Evolutionary conservation across 352 stramenopile genomes (phyloP), one percentile per base, ranked within the genome.

Genomic region (Pythium rhizo-oryzae): DNA sequence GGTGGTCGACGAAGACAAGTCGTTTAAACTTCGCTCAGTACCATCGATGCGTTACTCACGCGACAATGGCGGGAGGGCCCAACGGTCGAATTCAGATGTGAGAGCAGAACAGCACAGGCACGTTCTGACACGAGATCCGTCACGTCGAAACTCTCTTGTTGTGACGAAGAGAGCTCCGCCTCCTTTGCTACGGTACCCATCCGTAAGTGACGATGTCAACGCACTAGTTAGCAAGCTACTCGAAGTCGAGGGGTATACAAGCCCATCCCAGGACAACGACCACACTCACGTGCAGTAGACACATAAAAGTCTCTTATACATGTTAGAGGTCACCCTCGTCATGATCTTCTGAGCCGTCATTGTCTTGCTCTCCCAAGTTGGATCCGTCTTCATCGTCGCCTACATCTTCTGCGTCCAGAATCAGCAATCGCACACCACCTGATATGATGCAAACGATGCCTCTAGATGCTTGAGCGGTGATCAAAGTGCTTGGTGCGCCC

Each of bases 361-460:
- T 46, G n/a, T 58, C 50, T 1, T 53, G n/a, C 5, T 43, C 56
- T 1, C n/a, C 35, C 4, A 58, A 51, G 4, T 50, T 9, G 19
- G 49, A 37, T n/a, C 25, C 30, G 18, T 46, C 59, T 15, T 59
- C 60, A 6, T 70, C 69, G 1, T 65, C 59, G 1, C 80, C 69
- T 2, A 67, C 72, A 24, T 93, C 83, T 72, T 91, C 84, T 30
- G 77, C 83, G 59, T 93, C 85, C 16, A 85, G 78, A 30, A 93
- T 66, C 30, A 65, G 67, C 51, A 93, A 76, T 28, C 75, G 69
- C 52, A 61, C 75, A 21, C 69, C 57, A 54, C 62, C 59, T 9
- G 78, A 52, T 18, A 75, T 67, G 11, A 87, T 63, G 35, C 81
- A 91, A 21, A 93, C 28, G 51, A 90, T 70, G 1, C 84, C 84